These are phyloP conservation scores for Panaeolus papilionaceus DNA, from an alignment of 768 basidiomycete species.

Conservation along the genomic window DNA sequence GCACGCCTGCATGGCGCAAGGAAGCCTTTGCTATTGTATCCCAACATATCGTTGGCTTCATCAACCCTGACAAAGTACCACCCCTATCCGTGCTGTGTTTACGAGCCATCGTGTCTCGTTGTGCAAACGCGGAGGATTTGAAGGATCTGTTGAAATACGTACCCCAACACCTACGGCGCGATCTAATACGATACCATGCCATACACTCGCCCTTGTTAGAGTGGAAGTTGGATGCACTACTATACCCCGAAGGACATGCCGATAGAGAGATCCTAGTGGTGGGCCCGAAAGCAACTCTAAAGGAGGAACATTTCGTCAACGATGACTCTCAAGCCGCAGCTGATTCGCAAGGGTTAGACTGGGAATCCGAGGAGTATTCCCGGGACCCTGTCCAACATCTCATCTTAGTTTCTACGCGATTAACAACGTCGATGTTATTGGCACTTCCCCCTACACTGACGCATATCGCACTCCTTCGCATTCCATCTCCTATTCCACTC, in stretches of 20 bases:
- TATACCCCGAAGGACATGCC: slow-evolving; percentile 55
- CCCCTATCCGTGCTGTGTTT: slow-evolving; percentile 65
- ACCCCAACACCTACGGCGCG: slow-evolving; percentile 63
- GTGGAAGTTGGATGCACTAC: slow-evolving; percentile 55
- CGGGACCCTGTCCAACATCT: slow-evolving; percentile 50
- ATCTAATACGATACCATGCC: slow-evolving; percentile 63
- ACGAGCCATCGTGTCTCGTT: slow-evolving; percentile 47
- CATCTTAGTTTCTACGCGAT: slow-evolving; percentile 53
- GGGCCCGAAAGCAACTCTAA: slow-evolving; percentile 55
- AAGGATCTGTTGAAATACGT: slow-evolving; percentile 55
- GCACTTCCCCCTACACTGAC: slow-evolving; percentile 70
- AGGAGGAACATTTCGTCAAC: slow-evolving; percentile 46
- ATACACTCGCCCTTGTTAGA: slow-evolving; percentile 60
- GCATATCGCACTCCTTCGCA: slow-evolving; percentile 60
- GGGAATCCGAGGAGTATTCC: slow-evolving; percentile 52
- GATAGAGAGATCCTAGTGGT: slow-evolving; percentile 72
- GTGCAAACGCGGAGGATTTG: slow-evolving; percentile 48
- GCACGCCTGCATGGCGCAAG: slow-evolving; percentile 53
- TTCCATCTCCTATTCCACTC: slow-evolving; percentile 55
- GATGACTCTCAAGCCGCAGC: slow-evolving; percentile 17
- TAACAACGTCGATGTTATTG: slow-evolving; percentile 51
- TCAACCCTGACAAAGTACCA: slow-evolving; percentile 44
- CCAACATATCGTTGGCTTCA: slow-evolving; percentile 34
- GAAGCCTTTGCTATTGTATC: slow-evolving; percentile 63
- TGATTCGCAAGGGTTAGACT: slow-evolving; percentile 34